Evolutionary conservation across 2,329 filamentous ascomycete genomes (phyloP).

Genomic region (Sarocladiaceae sp.): DNA sequence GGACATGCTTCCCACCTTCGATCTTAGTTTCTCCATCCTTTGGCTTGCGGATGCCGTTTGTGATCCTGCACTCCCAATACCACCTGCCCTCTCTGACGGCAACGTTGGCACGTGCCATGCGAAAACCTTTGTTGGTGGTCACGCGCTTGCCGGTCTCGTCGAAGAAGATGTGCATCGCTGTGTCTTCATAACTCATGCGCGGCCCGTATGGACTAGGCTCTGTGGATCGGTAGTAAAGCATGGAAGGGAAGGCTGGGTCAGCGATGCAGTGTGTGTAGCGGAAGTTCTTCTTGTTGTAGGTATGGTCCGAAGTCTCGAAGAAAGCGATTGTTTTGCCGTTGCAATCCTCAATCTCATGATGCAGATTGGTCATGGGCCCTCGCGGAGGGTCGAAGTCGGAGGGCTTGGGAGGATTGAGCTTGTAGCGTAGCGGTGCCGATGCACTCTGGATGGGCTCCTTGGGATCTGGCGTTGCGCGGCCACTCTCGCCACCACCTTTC

Average conservation of each 20-base stretch:
- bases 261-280: constrained; percentile 88
- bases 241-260: constrained; percentile 79
- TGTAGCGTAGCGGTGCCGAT: constrained; percentile 51
- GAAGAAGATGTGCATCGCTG: constrained; percentile 78
- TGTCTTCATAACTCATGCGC: constrained; percentile 88
- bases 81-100: constrained; percentile 82
- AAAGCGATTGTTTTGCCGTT: constrained; percentile 50
- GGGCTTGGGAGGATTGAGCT: constrained; percentile 55
- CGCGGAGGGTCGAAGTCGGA: constrained; percentile 56
- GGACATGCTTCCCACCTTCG: constrained; percentile 57
- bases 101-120: constrained; percentile 85
- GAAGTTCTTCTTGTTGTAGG: constrained; percentile 66
- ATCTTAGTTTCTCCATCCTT: constrained; percentile 36
- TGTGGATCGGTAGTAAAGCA: constrained; percentile 81
- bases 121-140: constrained; percentile 87
- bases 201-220: constrained; percentile 79
- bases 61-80: constrained; percentile 92
- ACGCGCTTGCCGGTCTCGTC: constrained; percentile 68
- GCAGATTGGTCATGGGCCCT: constrained; percentile 47
- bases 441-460: constrained; percentile 39
- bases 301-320: constrained; percentile 58
- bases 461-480: constrained; percentile 51
- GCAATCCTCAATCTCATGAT: constrained; percentile 45
- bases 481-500: constrained; percentile 46
- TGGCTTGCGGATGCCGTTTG: constrained; percentile 57